A percentile compares a stretch with the other conserved stretches of the same genome.
Evolutionary conservation across 306 rosid species (phyloP).

Genomic region (Castanopsis chinensis): DNA sequence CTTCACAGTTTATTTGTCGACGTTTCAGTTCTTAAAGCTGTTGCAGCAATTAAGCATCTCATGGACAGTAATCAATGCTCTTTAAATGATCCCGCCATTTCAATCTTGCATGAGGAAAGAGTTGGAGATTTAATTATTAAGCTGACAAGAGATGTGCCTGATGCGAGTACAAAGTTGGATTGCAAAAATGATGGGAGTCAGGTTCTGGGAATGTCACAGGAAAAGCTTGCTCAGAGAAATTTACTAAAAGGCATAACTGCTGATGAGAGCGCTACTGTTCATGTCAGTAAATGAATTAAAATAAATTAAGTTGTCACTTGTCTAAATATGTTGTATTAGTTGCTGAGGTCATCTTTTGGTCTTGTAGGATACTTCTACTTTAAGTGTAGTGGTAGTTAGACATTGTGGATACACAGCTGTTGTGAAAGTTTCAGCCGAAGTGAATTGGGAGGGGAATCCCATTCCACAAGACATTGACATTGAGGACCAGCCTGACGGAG

Average conservation of each 20-base stretch:
- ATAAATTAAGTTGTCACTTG: constrained; percentile 3
- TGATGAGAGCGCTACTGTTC: constrained; percentile 98
- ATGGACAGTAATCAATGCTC: constrained; percentile 38
- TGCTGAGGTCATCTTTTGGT: constrained; percentile 27
- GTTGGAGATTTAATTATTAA: constrained; percentile 69
- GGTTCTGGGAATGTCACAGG: constrained; percentile 68
- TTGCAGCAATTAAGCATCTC: constrained; percentile 59
- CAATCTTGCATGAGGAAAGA: constrained; percentile 55
- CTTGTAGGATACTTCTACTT: constrained; percentile 79
- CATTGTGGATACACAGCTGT: constrained; percentile 96
- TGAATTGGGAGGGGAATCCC: constrained; percentile 50
- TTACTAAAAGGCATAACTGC: constrained; percentile 97
- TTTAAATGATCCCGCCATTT: constrained; percentile 28
- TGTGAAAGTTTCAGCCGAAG: constrained; percentile 70
- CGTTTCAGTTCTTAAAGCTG: constrained; percentile 78
- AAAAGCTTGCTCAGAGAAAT: constrained; percentile 79
- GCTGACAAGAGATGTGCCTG: constrained; percentile 76
- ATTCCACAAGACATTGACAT: constrained; percentile 70
- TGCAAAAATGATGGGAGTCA: constrained; percentile 82
- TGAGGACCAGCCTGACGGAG: constrained; percentile 97
- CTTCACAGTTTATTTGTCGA: constrained; percentile 95
- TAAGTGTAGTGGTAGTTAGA: constrained; percentile 79
- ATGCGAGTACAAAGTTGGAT: constrained; percentile 77
- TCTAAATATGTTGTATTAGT: constrained; percentile 1
- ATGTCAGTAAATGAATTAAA: constrained; percentile 51